Evolutionary conservation across 169 alveolate genomes (phyloP), one percentile per base, ranked within the genome.

Genomic region (Eimeria zaria): DNA sequence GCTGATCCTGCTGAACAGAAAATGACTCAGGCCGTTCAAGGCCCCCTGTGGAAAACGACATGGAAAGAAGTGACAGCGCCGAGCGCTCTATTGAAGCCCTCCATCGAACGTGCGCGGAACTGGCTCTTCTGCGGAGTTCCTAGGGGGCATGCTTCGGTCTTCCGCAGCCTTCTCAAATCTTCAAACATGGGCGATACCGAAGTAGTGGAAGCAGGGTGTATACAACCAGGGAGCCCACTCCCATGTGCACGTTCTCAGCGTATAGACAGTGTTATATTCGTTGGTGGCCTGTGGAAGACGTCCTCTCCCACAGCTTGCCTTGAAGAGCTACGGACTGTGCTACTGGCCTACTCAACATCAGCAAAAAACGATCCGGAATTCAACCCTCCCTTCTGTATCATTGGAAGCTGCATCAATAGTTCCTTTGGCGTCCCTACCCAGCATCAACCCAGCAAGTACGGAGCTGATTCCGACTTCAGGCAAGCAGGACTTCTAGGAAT

Each of bases 401-500:
- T 83, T 53, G 74, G 22, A 14, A 16, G 91, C 33, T 53, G 74
- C 74, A 83, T 74, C 55, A 83, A 55, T 67, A 83, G 91, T 3
- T 12, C 91, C 14, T 83, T 53, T 55, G 91, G 91, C 36, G 27
- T 83, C 58, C 39, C 91, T 27, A 53, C 48, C 39, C 33, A 33
- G 30, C 55, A 14, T 53, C 74, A 53, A 9, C 51, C 91, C 41
- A 55, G 76, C 53, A 48, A 83, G 76, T 22, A 55, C 16, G 74
- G 60, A 30, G 53, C 16, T 36, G 91, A 83, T 20, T 53, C 14
- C 24, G 74, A 83, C 11, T 33, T 83, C 20, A 53, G 69, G 39
- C 95, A 96, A 51, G 53, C 97, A 0, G 98, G 98, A 12, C 95
- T 97, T 44, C 91, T 98, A 98, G 98, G 98, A 53, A 67, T 97